These are phyloP conservation scores for Talaromyces sp. DNA, from an alignment of 2,329 filamentous ascomycete genomes.

Conservation along the genomic window DNA sequence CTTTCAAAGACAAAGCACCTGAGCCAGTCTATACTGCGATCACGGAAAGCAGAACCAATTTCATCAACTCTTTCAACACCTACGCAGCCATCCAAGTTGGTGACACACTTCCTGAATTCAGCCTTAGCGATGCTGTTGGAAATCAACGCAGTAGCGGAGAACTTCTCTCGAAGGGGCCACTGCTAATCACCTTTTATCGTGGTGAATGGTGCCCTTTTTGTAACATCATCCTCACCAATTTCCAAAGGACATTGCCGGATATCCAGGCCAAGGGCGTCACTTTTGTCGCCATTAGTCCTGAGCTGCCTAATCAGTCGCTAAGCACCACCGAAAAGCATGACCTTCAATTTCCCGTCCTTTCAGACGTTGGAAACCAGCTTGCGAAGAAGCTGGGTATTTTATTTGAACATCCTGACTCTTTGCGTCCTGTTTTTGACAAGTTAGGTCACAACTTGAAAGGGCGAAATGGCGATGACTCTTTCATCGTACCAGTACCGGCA, in stretches of 20 bases:
- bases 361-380: slow-evolving; percentile 33
- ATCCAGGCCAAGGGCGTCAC: slow-evolving; percentile 35
- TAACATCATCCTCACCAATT: slow-evolving; percentile 34
- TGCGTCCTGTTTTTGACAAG: slow-evolving; percentile 22
- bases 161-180: slow-evolving; percentile 26
- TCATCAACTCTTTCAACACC: slow-evolving; percentile 18
- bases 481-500: slow-evolving; percentile 36
- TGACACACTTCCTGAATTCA: slow-evolving; percentile 30
- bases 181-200: slow-evolving; percentile 45
- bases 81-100: slow-evolving; percentile 28
- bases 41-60: neutral
- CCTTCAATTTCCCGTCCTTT: slow-evolving; percentile 38
- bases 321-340: slow-evolving; percentile 36
- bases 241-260: slow-evolving; percentile 32
- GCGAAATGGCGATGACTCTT: slow-evolving; percentile 34
- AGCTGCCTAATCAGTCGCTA: slow-evolving; percentile 36
- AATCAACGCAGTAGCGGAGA: slow-evolving; percentile 25
- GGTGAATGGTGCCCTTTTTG: slow-evolving; percentile 46
- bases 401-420: slow-evolving; percentile 24
- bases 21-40: neutral
- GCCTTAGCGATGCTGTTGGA: slow-evolving; percentile 30
- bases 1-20: neutral
- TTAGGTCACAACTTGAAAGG: slow-evolving; percentile 27
- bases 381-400: slow-evolving; percentile 35
- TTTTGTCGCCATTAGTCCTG: slow-evolving; percentile 40